Conservation (phyloP, 208 protist genomes). For the Ichthyophonus hoferi region DNA sequence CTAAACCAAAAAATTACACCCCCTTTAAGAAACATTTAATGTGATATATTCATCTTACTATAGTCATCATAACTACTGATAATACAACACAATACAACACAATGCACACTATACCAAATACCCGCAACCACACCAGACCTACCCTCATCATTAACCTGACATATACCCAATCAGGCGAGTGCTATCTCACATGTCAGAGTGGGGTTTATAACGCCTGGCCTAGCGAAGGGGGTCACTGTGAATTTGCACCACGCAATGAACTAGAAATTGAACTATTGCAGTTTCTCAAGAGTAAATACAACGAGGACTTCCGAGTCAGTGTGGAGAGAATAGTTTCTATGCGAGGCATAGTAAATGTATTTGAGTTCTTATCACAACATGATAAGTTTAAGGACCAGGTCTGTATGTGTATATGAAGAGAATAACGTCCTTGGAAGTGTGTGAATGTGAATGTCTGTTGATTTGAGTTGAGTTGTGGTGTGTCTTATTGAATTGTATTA, state of each 20-base stretch:
- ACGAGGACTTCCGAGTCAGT: slow-evolving; percentile 39
- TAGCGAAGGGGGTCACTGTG: slow-evolving; percentile 44
- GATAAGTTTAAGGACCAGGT: neutral
- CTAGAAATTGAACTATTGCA: slow-evolving; percentile 23
- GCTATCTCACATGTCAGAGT: slow-evolving; percentile 35
- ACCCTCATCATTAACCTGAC: too few relatives aligned
- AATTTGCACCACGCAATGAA: slow-evolving; percentile 40
- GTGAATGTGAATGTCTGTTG: too few relatives aligned
- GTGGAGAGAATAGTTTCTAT: slow-evolving; percentile 31
- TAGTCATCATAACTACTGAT: too few relatives aligned
- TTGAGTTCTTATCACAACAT: slow-evolving; percentile 11
- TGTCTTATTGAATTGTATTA: too few relatives aligned
- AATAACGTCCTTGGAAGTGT: too few relatives aligned
- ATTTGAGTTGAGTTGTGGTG: too few relatives aligned
- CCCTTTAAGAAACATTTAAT: too few relatives aligned
- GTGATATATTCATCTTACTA: too few relatives aligned
- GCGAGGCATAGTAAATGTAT: slow-evolving; percentile 10
- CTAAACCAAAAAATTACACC: too few relatives aligned
- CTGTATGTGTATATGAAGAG: neutral
- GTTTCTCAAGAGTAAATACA: slow-evolving; percentile 25
- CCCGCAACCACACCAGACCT: too few relatives aligned
- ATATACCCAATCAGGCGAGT: slow-evolving; percentile 30
- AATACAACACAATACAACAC: too few relatives aligned
- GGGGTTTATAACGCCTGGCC: slow-evolving; percentile 17
- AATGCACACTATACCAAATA: too few relatives aligned